Evolutionary conservation across 2,329 filamentous ascomycete species (phyloP).

Genomic region (Dryadomyces quercivorus): DNA sequence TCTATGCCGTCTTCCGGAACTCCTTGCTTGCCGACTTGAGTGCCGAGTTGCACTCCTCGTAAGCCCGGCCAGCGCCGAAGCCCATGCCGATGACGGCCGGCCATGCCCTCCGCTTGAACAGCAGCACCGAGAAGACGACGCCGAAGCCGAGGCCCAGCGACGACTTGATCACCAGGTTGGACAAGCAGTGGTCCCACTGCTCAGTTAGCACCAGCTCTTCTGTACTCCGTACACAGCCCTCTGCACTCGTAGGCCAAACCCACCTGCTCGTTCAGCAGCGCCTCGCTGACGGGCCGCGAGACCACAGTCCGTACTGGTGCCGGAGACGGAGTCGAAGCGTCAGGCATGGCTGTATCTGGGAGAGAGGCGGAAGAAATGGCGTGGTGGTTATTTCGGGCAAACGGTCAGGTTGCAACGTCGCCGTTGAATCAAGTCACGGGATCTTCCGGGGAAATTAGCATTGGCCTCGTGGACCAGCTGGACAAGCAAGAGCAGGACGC

Average conservation of each 20-base stretch:
- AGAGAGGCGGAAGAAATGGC: neutral
- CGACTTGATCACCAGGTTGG: constrained; percentile 93
- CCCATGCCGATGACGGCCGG: constrained; percentile 90
- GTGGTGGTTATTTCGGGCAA: neutral
- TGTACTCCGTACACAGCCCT: neutral
- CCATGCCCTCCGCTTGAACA: constrained; percentile 98
- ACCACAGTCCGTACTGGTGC: constrained; percentile 48
- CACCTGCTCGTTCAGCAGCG: constrained; percentile 98
- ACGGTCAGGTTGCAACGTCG: too few relatives aligned
- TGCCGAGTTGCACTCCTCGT: constrained; percentile 93
- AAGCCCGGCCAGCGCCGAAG: constrained; percentile 91
- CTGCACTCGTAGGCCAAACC: too few relatives aligned
- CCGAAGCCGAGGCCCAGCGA: constrained; percentile 93
- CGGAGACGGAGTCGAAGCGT: constrained; percentile 38
- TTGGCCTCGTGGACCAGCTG: neutral
- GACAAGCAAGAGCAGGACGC: neutral
- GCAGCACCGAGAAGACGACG: constrained; percentile 93
- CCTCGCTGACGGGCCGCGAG: constrained; percentile 87
- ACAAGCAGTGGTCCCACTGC: constrained; percentile 97
- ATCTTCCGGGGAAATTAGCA: neutral
- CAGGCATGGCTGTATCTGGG: constrained; percentile 34
- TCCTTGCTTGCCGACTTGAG: constrained; percentile 49
- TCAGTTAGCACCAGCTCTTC: neutral
- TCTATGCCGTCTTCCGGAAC: constrained; percentile 39
- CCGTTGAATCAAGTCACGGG: neutral